phyloP scores from a whole-genome alignment of 148 eudicot species.

The Cornus controversa region DNA sequence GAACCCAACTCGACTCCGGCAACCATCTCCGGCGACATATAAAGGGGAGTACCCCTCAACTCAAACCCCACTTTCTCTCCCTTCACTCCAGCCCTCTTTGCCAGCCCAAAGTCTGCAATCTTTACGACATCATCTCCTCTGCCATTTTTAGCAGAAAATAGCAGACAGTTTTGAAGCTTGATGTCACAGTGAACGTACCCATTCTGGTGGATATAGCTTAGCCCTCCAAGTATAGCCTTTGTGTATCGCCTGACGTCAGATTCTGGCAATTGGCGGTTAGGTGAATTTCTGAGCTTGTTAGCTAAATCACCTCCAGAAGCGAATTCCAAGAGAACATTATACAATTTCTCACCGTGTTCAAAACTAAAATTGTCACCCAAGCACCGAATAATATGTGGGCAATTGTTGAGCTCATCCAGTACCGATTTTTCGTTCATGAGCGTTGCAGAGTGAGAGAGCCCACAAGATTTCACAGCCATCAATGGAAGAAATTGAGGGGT shows the following conservation, averaged over 20 bases:
- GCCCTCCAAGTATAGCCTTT: constrained; percentile 48
- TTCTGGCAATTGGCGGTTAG: constrained; percentile 26
- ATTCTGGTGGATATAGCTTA: constrained; percentile 42
- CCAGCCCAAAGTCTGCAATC: constrained; percentile 82
- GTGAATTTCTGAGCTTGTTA: constrained; percentile 34
- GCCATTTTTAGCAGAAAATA: constrained; percentile 17
- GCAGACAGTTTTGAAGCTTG: constrained; percentile 63
- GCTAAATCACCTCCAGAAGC: constrained; percentile 56
- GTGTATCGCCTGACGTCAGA: constrained; percentile 42
- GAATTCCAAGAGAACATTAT: constrained; percentile 69
- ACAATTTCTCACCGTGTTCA: constrained; percentile 48
- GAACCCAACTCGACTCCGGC: constrained; percentile 42
- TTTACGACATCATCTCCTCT: constrained; percentile 31
- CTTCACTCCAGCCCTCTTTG: constrained; percentile 34
- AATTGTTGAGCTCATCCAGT: constrained; percentile 35
- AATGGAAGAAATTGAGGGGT: constrained; percentile 16
- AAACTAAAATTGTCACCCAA: constrained; percentile 44
- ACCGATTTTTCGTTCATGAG: constrained; percentile 55
- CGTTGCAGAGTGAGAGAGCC: constrained; percentile 31
- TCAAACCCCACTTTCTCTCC: constrained; percentile 26
- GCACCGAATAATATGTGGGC: constrained; percentile 44
- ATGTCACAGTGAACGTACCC: constrained; percentile 84
- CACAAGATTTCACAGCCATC: constrained; percentile 70
- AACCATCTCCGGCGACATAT: constrained; percentile 88
- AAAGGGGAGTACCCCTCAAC: constrained; percentile 79